Evolutionary conservation across 441 rosid species (phyloP).

Genomic region (Adansonia rubrostipa): DNA sequence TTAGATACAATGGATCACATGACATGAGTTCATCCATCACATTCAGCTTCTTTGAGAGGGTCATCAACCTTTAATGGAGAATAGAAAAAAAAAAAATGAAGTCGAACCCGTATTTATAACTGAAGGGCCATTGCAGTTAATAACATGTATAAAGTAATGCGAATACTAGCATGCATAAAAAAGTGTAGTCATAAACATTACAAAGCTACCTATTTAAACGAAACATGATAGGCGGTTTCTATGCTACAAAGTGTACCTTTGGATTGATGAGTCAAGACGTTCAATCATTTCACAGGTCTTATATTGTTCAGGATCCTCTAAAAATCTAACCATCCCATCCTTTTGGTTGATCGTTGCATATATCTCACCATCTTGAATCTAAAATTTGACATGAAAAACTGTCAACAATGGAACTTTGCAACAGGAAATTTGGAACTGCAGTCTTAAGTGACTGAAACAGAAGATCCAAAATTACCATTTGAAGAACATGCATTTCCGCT

Average conservation of each 20-base stretch:
- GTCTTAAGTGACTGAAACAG: slow-evolving; percentile 2
- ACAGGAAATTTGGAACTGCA: not conserved
- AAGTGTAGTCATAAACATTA: not conserved
- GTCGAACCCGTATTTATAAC: not conserved
- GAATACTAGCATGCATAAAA: not conserved
- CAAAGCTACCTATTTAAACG: not conserved
- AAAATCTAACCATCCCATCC: slow-evolving; percentile 98
- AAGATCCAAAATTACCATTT: slow-evolving; percentile 63
- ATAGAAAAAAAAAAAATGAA: not conserved
- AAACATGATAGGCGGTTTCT: not conserved
- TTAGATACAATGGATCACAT: slow-evolving; percentile 77
- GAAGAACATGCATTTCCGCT: slow-evolving; percentile 99
- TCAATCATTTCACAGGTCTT: slow-evolving; percentile 89
- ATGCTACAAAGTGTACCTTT: slow-evolving; percentile 53
- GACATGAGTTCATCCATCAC: slow-evolving; percentile 79
- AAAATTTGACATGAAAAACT: slow-evolving; percentile 29
- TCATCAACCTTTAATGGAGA: slow-evolving; percentile 67
- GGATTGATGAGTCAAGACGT: slow-evolving; percentile 84
- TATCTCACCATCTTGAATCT: slow-evolving; percentile 98
- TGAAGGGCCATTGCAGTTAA: not conserved
- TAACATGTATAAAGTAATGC: not conserved
- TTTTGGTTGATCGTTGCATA: slow-evolving; percentile 94
- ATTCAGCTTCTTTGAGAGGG: slow-evolving; percentile 80
- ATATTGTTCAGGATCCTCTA: slow-evolving; percentile 97
- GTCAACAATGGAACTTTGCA: not conserved